Evolutionary conservation across 305 asterid genomes (phyloP).

Genomic region (Stenogyne calaminthoides): DNA sequence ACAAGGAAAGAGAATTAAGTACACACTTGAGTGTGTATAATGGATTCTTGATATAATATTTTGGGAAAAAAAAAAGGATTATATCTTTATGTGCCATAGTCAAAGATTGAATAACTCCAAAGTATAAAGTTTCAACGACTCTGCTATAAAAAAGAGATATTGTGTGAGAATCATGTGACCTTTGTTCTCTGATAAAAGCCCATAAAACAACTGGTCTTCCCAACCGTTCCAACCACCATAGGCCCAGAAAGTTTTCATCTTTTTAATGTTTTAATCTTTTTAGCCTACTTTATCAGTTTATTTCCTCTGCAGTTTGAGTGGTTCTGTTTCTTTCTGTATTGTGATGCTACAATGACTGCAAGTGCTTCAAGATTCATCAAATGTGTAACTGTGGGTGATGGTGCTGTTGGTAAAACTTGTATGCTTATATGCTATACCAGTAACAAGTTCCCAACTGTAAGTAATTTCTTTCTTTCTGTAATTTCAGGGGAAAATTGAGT

Average conservation of each 20-base stretch:
- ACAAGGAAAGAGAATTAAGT: neutral
- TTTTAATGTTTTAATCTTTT: neutral
- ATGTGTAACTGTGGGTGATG: neutral
- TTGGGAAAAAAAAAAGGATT: neutral
- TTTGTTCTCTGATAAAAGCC: neutral
- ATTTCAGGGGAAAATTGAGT: neutral
- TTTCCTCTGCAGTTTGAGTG: neutral
- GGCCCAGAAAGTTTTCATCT: conserved; percentile 5
- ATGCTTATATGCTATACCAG: conserved; percentile 3
- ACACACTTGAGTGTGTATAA: neutral
- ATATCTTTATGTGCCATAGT: neutral
- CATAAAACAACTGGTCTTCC: neutral
- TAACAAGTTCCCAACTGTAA: conserved; percentile 7
- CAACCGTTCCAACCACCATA: conserved; percentile 5
- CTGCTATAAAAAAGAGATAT: conserved; percentile 19
- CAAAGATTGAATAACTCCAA: neutral
- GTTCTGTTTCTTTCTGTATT: neutral
- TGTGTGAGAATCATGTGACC: conserved; percentile 31
- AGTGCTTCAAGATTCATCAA: neutral
- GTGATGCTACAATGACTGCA: neutral
- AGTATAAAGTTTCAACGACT: conserved; percentile 23
- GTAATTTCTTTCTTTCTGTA: neutral
- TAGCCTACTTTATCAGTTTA: neutral
- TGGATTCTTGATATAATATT: neutral
- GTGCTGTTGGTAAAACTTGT: conserved; percentile 1